These are phyloP conservation scores for Penicillium sp. DNA, from an alignment of 2,329 filamentous ascomycete genomes.

Conservation along the genomic window DNA sequence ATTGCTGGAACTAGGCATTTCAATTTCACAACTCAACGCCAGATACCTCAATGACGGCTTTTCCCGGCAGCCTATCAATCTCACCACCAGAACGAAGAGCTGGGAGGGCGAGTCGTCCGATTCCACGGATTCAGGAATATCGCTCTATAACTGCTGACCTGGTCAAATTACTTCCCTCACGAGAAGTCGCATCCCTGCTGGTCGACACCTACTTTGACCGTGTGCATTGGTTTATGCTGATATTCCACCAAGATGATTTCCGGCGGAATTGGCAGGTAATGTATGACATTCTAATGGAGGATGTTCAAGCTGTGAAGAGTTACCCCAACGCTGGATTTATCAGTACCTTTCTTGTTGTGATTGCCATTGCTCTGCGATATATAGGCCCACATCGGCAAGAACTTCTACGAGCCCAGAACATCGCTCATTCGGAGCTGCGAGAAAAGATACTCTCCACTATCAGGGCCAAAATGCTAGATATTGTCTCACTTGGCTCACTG, in stretches of 20 bases:
- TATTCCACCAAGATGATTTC: constrained; percentile 44
- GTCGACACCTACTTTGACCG: constrained; percentile 45
- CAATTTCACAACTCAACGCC: constrained; percentile 17
- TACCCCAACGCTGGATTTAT: constrained; percentile 15
- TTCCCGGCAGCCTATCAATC: constrained; percentile 17
- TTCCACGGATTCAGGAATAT: background rate
- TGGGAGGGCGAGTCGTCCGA: background rate
- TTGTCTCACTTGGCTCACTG: constrained; percentile 28
- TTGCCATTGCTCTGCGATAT: constrained; percentile 31
- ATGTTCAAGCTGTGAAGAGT: background rate
- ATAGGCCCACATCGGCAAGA: constrained; percentile 13
- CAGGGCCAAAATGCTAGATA: constrained; percentile 24
- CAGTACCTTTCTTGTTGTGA: constrained; percentile 28
- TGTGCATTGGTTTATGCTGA: constrained; percentile 46
- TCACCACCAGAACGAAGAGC: background rate
- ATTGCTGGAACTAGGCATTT: constrained; percentile 17
- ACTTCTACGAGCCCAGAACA: constrained; percentile 4
- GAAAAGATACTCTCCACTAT: constrained; percentile 20
- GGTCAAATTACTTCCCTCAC: constrained; percentile 23
- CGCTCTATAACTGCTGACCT: constrained; percentile 15
- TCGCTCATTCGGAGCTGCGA: constrained; percentile 10
- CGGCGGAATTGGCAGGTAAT: constrained; percentile 22
- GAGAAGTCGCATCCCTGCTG: constrained; percentile 29
- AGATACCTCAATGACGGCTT: constrained; percentile 14
- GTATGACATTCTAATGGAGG: constrained; percentile 6